Base-by-base conservation (phyloP, 2,329 filamentous ascomycete species). In the Sclerotinia minor region DNA sequence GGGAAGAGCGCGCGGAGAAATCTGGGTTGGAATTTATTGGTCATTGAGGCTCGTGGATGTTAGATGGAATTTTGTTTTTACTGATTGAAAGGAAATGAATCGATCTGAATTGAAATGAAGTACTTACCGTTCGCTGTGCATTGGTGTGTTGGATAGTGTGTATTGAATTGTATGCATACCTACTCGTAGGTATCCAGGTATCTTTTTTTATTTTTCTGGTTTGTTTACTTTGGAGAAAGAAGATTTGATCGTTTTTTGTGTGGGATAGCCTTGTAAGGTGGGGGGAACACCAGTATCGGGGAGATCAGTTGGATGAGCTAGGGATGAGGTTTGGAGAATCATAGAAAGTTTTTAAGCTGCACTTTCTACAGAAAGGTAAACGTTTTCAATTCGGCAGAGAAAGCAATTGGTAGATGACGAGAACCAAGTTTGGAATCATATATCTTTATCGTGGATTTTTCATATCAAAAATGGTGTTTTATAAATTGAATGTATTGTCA, bases 1-100 rank as follows among this genome's bases (percentile, higher is more conserved):
- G 65, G 65, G 26, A 67, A 67, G 0, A 67, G 57, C 50, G 65
- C 65, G 21, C 65, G 65, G 3, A 67, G 47, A 11, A 67, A 67
- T 32, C 65, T 67, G 11, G 24, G n/a, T 29, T 38, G 54, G 32
- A n/a, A 26, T 15, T 32, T n/a, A 9, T 66, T 66, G 57, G 54
- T 66, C 58, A 61, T 61, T 35, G 58, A 61, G 13, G 21, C 26
- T 66, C n/a, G 7, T 21, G n/a, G 8, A 24, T 41, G 32, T 53
- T 26, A 49, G 35, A 26, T 63, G 5, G 19, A 13, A 32, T n/a
- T 24, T n/a, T n/a, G n/a, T n/a, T 8, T 19, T 9, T 64, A 17
- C 32, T 35, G 35, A 35, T 1, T 26, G 50, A 19, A 64, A 35
- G 6, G 15, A 64, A 38, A 58, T 24, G n/a, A n/a, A n/a, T n/a